Base-by-base conservation (phyloP, 2,329 filamentous ascomycete genomes). In the Bipolaris sorokiniana region DNA sequence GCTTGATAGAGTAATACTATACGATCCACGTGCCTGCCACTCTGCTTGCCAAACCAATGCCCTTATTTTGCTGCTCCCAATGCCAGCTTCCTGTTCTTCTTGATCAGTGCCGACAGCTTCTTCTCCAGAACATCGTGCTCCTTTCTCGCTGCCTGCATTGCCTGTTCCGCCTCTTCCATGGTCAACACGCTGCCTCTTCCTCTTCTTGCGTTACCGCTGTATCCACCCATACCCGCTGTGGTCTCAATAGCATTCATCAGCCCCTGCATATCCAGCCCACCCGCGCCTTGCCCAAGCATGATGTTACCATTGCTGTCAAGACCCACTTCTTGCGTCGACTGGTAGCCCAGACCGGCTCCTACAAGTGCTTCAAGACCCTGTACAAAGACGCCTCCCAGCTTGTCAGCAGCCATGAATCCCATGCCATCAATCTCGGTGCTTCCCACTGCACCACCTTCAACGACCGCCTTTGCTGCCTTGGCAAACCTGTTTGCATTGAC, bases 101-200 rank as follows among this genome's bases (percentile, higher is more conserved):
- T 77, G 58, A 76, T 70, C n/a, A 75, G 48, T 13, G 55, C 67
- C 3, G 65, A 66, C 23, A 77, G 48, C 56, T 73, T 76, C 64
- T 76, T 75, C 54, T 76, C 75, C 51, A 75, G 44, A 20, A 68
- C 68, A 56, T 76, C 74, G 28, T 75, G 67, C 28, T 76, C 74
- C 58, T 74, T 72, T 60, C 66, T 70, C 41, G 73, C 73, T 9
- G 63, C 64, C 23, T 70, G 62, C 67, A 77, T 70, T 10, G 71
- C 73, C 15, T 68, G 64, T 54, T 77, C 75, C 13, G 73, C 69
- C 62, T 77, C 74, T n/a, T 75, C 71, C 28, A 76, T 54, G 15
- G 61, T 66, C 26, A 76, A 61, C 26, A 76, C 67, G 48, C 68
- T 69, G 7, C 70, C 65, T 33, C 67, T 60, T 10, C 65, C 33